Evolutionary conservation across 495 filamentous ascomycete species (phyloP).

Genomic region (Thermochaetoides thermophila): DNA sequence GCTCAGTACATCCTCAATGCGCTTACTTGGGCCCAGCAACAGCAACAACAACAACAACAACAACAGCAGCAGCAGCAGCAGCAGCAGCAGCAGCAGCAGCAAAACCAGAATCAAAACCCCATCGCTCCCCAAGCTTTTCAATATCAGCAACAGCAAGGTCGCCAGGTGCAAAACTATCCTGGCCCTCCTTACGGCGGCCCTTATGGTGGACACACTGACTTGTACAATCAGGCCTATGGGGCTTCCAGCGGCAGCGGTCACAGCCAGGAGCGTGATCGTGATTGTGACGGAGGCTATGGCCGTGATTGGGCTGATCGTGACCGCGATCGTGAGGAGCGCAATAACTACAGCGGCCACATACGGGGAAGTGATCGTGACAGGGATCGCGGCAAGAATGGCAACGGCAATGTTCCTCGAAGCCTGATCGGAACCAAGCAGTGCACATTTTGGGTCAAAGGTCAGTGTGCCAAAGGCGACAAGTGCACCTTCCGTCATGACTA

Average conservation of each 20-base stretch:
- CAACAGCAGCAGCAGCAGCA: too few species aligned
- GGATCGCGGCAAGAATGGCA: constrained; percentile 1
- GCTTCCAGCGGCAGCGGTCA: too few species aligned
- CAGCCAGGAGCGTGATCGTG: neutral
- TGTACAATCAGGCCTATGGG: constrained; percentile 1
- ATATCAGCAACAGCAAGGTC: too few species aligned
- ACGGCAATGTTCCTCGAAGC: constrained; percentile 12
- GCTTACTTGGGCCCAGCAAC: constrained; percentile 13
- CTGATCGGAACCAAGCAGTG: constrained; percentile 47
- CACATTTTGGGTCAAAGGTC: constrained; percentile 62
- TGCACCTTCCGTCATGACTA: constrained; percentile 69
- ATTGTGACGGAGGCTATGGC: constrained; percentile 6
- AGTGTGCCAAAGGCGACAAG: constrained; percentile 69
- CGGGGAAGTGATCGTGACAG: constrained; percentile 1
- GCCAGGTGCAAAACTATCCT: too few species aligned
- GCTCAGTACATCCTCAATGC: constrained; percentile 11
- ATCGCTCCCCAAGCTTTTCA: too few species aligned
- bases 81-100: constrained; percentile 3
- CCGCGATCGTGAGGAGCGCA: neutral
- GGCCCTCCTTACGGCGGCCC: constrained; percentile 1
- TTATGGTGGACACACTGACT: constrained; percentile 6
- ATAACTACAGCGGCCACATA: constrained; percentile 3
- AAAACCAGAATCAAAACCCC: neutral
- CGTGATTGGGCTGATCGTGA: constrained; percentile 11
- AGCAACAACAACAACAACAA: too few species aligned